These are phyloP conservation scores for Dunaliella primolecta DNA, from an alignment of 139 green algal species.

Conservation along the genomic window DNA sequence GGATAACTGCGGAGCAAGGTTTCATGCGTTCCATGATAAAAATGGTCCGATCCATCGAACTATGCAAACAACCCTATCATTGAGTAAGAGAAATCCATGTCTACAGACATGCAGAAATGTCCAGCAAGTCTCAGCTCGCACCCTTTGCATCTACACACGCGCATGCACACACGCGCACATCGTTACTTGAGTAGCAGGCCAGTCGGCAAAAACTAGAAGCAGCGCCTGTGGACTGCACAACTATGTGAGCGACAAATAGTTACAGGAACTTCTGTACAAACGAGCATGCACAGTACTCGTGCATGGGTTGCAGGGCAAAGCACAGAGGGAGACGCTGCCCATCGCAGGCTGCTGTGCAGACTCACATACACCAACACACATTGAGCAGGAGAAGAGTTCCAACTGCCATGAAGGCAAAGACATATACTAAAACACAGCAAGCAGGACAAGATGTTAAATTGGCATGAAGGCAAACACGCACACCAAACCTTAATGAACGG, in stretches of 20 bases:
- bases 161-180: neutral
- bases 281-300: no score
- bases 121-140: neutral
- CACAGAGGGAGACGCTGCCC: no score
- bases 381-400: neutral
- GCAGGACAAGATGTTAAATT: neutral
- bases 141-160: neutral
- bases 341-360: no score
- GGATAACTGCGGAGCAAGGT: no score
- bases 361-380: neutral
- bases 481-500: no score
- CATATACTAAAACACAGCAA: neutral
- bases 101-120: neutral
- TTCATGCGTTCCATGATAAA: neutral
- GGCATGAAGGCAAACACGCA: neutral
- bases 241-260: no score
- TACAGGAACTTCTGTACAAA: no score
- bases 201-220: no score
- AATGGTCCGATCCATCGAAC: neutral
- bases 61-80: neutral
- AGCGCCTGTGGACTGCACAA: no score
- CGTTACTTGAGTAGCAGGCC: no score
- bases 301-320: no score
- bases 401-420: neutral
- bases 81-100: neutral